Conservation (phyloP, 805 yeast species). For the Myxozyma vanderwaltii region DNA sequence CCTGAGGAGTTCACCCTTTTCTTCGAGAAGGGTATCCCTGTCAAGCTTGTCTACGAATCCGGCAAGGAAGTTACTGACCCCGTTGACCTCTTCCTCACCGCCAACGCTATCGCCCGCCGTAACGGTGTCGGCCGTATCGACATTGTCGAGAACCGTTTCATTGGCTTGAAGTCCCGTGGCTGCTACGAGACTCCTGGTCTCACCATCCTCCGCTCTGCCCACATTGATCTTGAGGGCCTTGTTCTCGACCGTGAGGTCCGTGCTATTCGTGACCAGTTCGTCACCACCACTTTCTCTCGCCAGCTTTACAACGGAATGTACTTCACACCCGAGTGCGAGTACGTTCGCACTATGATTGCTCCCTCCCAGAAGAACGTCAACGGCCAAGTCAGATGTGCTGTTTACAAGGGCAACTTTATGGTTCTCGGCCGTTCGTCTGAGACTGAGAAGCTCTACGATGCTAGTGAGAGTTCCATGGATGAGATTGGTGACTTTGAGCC, state of each 20-base stretch:
- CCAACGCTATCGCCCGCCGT: constrained; percentile 95
- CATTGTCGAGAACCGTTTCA: constrained; percentile 98
- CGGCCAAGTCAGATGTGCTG: constrained; percentile 91
- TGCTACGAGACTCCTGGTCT: constrained; percentile 99
- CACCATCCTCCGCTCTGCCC: constrained; percentile 89
- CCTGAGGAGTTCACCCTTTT: constrained; percentile 87
- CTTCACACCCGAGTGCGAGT: constrained; percentile 98
- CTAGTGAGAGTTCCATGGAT: constrained; percentile 98
- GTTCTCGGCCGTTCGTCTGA: constrained; percentile 93
- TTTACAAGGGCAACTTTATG: constrained; percentile 84
- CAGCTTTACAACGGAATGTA: constrained; percentile 95
- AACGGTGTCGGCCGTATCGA: constrained; percentile 99
- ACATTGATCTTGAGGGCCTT: constrained; percentile 95
- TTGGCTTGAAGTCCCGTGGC: constrained; percentile 98
- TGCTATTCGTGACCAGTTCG: constrained; percentile 93
- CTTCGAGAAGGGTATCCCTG: constrained; percentile 86
- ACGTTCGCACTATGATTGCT: constrained; percentile 85
- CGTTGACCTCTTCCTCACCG: constrained; percentile 87
- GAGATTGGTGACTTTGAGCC: constrained; percentile 98
- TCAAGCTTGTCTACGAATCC: constrained; percentile 66
- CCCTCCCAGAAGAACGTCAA: constrained; percentile 95
- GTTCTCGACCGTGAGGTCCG: constrained; percentile 97
- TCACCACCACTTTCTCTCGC: constrained; percentile 87
- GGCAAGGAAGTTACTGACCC: constrained; percentile 75
- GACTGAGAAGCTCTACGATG: constrained; percentile 95